Base-by-base conservation (phyloP, 352 stramenopile species). In the Phytophthora kernoviae region DNA sequence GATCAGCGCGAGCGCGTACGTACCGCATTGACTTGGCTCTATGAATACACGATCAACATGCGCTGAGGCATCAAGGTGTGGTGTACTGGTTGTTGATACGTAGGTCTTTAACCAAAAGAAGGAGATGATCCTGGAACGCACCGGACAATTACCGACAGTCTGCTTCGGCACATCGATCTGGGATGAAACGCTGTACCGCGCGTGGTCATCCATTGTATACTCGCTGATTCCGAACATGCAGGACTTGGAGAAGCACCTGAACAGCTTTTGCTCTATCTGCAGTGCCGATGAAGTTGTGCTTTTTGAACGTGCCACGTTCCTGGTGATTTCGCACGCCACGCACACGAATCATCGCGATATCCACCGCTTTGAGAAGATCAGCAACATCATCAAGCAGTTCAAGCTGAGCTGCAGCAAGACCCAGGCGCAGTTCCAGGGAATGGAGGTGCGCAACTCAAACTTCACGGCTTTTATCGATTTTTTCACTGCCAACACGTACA, bases 351-450 rank as follows among this genome's bases (percentile, higher is more conserved):
- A 99, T 62, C 94, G 96, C 68, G 96, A 99, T 70, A 96, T 97
- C 37, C 96, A 99, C 72, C 94, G 98, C 17, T 99, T 99, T 73
- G 98, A 99, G 83, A 99, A 99, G 69, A 99, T 99, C 65, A 98
- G 90, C 68, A 99, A 99, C 73, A 99, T 99, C 78, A 98, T 99
- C 76, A 99, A 99, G 81, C 98, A 99, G 77, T 99, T 99, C 81
- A 99, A 99, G 79, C 86, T 99, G 17, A 98, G 84, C 73, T 99
- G 97, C 77, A 97, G 90, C 68, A 99, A 99, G 81, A 98, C 96
- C 1, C 94, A 98, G 73, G 96, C 95, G 22, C 91, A 99, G 72
- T 99, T 99, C 67, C 93, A 99, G 71, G 97, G 96, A 39, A 98
- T 99, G 96, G 91, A 97, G 65, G 90, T 97, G 59, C 85, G 96